Percentiles rank a stretch among this genome's conserved stretches.
Conservation (phyloP, 202 grass and related monocot species). For the Brachypodium distachyon region DNA sequence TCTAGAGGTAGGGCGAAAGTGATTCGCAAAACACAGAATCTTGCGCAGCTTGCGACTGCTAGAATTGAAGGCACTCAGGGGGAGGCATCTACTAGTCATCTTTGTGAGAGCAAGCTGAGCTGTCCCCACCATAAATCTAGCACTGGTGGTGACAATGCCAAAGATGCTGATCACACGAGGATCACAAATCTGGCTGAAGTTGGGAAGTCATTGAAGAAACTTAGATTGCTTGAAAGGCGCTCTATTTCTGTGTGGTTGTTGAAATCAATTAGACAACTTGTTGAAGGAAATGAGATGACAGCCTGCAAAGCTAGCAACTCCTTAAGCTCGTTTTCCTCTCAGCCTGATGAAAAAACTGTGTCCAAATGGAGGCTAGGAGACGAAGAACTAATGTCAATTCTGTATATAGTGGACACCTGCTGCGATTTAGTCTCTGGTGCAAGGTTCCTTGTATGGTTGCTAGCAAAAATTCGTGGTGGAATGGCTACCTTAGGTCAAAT, state of each 20-base stretch:
- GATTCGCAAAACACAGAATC: slow-evolving; percentile 86
- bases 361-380: slow-evolving; percentile 76
- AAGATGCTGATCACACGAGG: slow-evolving; percentile 55
- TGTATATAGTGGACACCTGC: slow-evolving; percentile 87
- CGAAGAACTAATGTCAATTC: slow-evolving; percentile 76
- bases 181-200: slow-evolving; percentile 51
- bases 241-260: slow-evolving; percentile 89
- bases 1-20: slow-evolving; percentile 79
- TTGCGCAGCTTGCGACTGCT: slow-evolving; percentile 84
- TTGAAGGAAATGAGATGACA: slow-evolving; percentile 73
- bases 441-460: slow-evolving; percentile 84
- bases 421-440: slow-evolving; percentile 74
- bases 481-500: slow-evolving; percentile 37
- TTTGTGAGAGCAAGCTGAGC: slow-evolving; percentile 81
- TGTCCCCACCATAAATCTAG: slow-evolving; percentile 83
- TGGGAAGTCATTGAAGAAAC: slow-evolving; percentile 69
- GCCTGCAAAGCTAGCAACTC: slow-evolving; percentile 61
- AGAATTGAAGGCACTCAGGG: slow-evolving; percentile 92
- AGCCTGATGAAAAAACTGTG: slow-evolving; percentile 42
- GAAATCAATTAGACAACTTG: slow-evolving; percentile 71
- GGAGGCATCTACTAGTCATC: slow-evolving; percentile 94
- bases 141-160: slow-evolving; percentile 51
- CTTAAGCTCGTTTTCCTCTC: slow-evolving; percentile 32
- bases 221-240: slow-evolving; percentile 88
- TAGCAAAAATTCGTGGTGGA: slow-evolving; percentile 62